Evolutionary conservation across 805 yeast genomes (phyloP).

Genomic region (Ogataea henricii): DNA sequence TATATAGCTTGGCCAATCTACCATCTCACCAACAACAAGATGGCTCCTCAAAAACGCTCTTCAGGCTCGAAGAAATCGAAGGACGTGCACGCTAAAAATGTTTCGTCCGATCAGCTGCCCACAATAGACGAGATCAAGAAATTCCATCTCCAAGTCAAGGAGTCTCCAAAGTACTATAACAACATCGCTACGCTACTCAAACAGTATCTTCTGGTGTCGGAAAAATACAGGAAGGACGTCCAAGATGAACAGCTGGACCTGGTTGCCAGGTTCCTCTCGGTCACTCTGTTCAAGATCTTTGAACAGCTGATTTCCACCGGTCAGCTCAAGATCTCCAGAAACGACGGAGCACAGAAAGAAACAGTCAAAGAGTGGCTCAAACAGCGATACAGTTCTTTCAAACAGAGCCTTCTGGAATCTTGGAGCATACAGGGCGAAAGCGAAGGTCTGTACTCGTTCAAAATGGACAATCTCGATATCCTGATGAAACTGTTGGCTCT

Average conservation of each 20-base stretch:
- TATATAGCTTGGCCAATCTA: no score
- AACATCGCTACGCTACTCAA: slow-evolving; percentile 50
- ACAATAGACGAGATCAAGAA: slow-evolving; percentile 29
- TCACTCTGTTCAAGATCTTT: slow-evolving; percentile 49
- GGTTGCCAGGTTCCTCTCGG: slow-evolving; percentile 40
- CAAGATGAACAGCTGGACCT: slow-evolving; percentile 27
- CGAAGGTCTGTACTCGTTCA: slow-evolving; percentile 43
- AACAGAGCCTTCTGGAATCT: slow-evolving; percentile 43
- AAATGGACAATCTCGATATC: slow-evolving; percentile 54
- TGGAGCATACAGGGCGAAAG: slow-evolving; percentile 42
- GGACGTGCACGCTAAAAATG: background rate
- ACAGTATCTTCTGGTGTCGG: slow-evolving; percentile 34
- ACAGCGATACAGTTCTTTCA: slow-evolving; percentile 57
- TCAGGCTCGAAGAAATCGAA: background rate
- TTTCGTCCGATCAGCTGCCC: background rate
- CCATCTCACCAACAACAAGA: background rate
- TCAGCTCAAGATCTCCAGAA: slow-evolving; percentile 38
- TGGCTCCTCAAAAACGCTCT: slow-evolving; percentile 2
- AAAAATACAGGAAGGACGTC: slow-evolving; percentile 16
- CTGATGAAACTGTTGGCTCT: slow-evolving; percentile 54
- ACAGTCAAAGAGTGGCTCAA: slow-evolving; percentile 64
- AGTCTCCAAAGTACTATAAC: slow-evolving; percentile 55
- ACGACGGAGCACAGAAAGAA: slow-evolving; percentile 44
- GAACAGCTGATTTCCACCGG: slow-evolving; percentile 47
- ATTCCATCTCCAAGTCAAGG: slow-evolving; percentile 34